Conservation (phyloP, 345 rosid genomes). For the Aquilaria sinensis region DNA sequence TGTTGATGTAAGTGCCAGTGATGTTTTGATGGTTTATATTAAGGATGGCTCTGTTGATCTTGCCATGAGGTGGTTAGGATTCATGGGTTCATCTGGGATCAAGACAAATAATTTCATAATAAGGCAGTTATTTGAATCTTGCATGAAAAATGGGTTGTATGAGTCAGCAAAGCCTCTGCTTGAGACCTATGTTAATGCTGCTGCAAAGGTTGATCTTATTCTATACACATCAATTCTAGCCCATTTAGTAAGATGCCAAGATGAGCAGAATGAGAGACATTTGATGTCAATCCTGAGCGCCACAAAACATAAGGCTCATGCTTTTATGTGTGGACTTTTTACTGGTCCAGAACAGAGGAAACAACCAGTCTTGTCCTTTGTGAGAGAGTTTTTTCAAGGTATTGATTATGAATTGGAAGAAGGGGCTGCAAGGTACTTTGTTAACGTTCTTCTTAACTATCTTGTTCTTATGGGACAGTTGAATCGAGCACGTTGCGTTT, state of each 20-base stretch:
- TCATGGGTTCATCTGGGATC: conserved; percentile 94
- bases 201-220: conserved; percentile 89
- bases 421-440: conserved; percentile 89
- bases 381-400: conserved; percentile 87
- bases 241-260: conserved; percentile 85
- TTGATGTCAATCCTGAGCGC: conserved; percentile 82
- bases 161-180: conserved; percentile 93
- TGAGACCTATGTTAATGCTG: conserved; percentile 69
- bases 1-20: conserved; percentile 89
- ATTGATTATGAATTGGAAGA: conserved; percentile 93
- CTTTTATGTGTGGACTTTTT: conserved; percentile 90
- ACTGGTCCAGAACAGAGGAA: conserved; percentile 92
- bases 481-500: conserved; percentile 89
- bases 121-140: conserved; percentile 90
- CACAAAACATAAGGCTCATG: conserved; percentile 77
- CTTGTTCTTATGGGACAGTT: conserved; percentile 96
- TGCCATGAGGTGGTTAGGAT: conserved; percentile 88
- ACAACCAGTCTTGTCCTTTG: conserved; percentile 78
- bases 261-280: conserved; percentile 81
- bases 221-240: conserved; percentile 96
- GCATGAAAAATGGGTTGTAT: conserved; percentile 79
- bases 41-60: conserved; percentile 89
- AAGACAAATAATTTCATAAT: conserved; percentile 88
- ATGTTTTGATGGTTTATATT: conserved; percentile 91
- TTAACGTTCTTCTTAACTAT: conserved; percentile 90